A percentile compares a stretch with the other conserved stretches of the same genome.
Evolutionary conservation across 441 rosid species (phyloP).

Genomic region (Kokia cookei): DNA sequence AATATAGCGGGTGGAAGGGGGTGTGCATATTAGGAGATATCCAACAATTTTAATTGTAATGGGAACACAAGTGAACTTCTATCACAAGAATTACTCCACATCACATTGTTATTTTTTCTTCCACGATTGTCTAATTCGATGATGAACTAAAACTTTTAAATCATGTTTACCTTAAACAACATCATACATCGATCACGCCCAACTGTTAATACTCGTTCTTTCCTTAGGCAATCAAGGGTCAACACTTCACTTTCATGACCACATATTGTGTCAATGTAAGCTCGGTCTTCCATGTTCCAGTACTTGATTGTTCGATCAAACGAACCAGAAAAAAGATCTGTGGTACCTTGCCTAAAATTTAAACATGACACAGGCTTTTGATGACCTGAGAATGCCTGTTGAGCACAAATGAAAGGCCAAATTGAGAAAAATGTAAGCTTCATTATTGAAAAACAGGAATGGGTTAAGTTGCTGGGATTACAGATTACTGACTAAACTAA

Average conservation of each 20-base stretch:
- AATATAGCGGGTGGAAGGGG: not conserved
- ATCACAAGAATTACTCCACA: not conserved
- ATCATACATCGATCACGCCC: constrained; percentile 93
- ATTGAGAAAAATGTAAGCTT: not conserved
- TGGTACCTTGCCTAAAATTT: constrained; percentile 76
- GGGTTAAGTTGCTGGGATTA: not conserved
- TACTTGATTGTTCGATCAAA: constrained; percentile 83
- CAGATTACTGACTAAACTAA: not conserved
- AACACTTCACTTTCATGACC: constrained; percentile 89
- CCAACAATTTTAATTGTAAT: not conserved
- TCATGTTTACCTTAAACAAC: constrained; percentile 54
- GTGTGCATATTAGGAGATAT: not conserved
- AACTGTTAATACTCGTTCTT: constrained; percentile 71
- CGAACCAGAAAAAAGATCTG: constrained; percentile 96
- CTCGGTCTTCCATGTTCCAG: constrained; percentile 90
- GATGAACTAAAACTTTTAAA: not conserved
- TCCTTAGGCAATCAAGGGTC: constrained; percentile 68
- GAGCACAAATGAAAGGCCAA: constrained; percentile 15
- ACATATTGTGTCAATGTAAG: constrained; percentile 63
- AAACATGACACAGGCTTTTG: constrained; percentile 78
- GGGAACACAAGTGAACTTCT: not conserved
- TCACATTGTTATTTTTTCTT: not conserved
- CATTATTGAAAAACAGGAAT: not conserved
- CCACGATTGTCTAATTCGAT: not conserved
- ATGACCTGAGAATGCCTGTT: constrained; percentile 95